Evolutionary conservation across 306 rosid species (phyloP), one percentile per base, ranked within the genome.

Genomic region (Trichosanthes cucumerina): DNA sequence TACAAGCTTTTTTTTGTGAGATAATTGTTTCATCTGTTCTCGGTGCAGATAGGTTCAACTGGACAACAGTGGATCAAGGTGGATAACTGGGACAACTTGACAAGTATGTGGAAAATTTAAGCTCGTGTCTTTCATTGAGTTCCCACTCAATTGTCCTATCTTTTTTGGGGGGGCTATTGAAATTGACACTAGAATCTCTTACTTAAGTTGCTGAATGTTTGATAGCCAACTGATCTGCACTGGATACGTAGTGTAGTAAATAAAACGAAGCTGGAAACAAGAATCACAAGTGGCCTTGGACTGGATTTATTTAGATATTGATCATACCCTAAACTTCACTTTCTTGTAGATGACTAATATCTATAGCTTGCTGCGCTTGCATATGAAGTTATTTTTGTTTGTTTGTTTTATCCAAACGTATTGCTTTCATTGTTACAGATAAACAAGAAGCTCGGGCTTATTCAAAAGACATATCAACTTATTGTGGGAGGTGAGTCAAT

Each of bases 371-470:
- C 10, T 31, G 7, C 38, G 3, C 15, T 31, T 74, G 4, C 44
- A 49, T 52, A 47, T 49, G 52, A 60, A 13, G 24, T 24, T 70
- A 16, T 6, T 23, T 75, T 53, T 21, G 24, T 70, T 13, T 70
- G n/a, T 6, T 43, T 56, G 56, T 13, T 75, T 43, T 78, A 21
- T 44, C 47, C 41, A 31, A 73, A 58, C 74, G 49, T 81, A 65
- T 50, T 34, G 21, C 28, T 77, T 59, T 73, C 74, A 79, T 49
- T 76, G 13, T 73, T 82, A 78, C 72, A 92, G 99, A 87, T 86
- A 91, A 89, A 73, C 99, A 91, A 83, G 98, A 95, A 87, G 98
- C 97, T 81, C 90, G 83, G 19, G 93, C 99, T 81, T 84, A 82
- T 80, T 87, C 98, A 9, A 96, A 96, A 81, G 96, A 90, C 62